Conservation (phyloP, 306 rosid genomes). For the Gillenia trifoliata region DNA sequence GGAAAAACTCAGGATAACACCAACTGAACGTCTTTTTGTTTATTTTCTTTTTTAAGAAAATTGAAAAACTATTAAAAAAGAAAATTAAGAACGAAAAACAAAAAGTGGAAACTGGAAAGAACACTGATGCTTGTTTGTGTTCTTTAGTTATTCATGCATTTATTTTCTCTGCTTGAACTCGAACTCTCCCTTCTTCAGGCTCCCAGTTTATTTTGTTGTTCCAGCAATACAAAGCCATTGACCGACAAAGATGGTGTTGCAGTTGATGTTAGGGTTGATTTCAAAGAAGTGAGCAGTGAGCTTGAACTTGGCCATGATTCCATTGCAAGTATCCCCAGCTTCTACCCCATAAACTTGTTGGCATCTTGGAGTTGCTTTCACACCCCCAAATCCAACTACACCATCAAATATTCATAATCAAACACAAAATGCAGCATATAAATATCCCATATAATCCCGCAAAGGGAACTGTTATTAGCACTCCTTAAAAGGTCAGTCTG, state of each 20-base stretch:
- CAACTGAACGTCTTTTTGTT: no score
- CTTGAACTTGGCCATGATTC: background rate
- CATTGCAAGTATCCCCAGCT: background rate
- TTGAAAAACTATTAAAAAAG: background rate
- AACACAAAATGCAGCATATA: background rate
- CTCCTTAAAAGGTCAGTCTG: no score
- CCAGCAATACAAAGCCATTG: constrained; percentile 17
- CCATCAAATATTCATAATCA: background rate
- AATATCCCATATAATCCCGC: background rate
- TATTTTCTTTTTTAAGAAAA: background rate
- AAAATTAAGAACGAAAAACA: background rate
- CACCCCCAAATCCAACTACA: background rate
- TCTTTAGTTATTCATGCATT: background rate
- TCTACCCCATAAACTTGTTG: background rate
- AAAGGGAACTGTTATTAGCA: background rate
- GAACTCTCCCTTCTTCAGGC: background rate
- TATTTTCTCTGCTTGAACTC: background rate
- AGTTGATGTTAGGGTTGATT: constrained; percentile 13
- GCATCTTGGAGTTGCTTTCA: background rate
- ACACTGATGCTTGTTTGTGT: background rate
- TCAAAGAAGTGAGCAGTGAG: background rate
- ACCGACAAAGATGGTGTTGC: constrained; percentile 5
- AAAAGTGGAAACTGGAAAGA: background rate
- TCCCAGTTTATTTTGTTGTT: background rate
- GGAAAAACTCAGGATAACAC: no score